Percentiles rank a stretch among this genome's conserved stretches.
These are phyloP conservation scores for Nakataea oryzae DNA, from an alignment of 2,329 filamentous ascomycete species.

Conservation along the genomic window DNA sequence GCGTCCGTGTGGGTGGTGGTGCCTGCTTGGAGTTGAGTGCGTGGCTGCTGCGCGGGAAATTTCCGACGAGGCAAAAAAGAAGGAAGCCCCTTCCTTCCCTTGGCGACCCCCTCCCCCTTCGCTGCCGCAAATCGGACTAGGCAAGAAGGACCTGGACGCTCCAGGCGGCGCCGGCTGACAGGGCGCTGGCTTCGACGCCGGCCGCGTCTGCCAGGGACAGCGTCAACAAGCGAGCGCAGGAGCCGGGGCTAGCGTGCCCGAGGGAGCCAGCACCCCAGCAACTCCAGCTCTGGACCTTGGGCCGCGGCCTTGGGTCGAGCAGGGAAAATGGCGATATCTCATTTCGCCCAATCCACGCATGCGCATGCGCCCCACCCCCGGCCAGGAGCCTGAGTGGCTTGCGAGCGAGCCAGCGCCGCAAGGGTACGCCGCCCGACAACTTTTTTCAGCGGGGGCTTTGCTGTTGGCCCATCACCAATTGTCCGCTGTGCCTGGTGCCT, in stretches of 20 bases:
- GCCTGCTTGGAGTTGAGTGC: too few species aligned
- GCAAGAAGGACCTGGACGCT: too few species aligned
- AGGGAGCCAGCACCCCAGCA: not conserved
- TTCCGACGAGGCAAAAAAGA: not conserved
- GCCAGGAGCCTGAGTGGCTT: not conserved
- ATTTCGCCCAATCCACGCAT: not conserved
- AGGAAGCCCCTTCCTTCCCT: not conserved
- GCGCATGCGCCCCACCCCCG: not conserved
- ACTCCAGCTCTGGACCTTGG: too few species aligned
- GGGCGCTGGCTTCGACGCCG: not conserved
- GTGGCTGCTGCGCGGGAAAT: not conserved
- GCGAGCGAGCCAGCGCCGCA: not conserved
- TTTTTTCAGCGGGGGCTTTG: not conserved
- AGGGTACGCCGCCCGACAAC: too few species aligned
- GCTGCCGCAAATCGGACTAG: not conserved
- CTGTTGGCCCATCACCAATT: not conserved
- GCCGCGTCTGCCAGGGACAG: not conserved
- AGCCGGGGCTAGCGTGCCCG: not conserved
- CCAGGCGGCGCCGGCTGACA: not conserved
- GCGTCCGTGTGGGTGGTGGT: not conserved
- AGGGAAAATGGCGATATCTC: not conserved
- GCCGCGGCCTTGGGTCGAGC: not conserved
- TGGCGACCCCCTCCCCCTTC: too few species aligned
- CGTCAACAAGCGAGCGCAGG: not conserved
- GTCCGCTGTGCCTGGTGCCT: not conserved